phyloP scores from a whole-genome alignment of 2,329 filamentous ascomycete species.

The Penicillium verrucosum region DNA sequence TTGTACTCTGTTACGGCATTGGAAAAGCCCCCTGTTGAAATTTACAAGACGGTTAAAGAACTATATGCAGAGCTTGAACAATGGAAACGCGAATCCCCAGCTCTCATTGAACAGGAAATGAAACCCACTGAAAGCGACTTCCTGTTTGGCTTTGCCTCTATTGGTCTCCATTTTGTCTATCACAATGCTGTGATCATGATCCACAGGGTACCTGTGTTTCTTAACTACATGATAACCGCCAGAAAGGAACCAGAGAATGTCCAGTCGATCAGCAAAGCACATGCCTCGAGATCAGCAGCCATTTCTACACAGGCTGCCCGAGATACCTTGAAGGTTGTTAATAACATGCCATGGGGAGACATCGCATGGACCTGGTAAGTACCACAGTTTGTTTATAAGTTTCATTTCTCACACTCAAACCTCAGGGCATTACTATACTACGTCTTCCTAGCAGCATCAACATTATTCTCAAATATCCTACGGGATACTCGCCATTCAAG shows the following conservation, averaged over 20 bases:
- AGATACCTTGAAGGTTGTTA: conserved; percentile 84
- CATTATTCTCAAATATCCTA: conserved; percentile 86
- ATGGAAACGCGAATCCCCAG: conserved; percentile 86
- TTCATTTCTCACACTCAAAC: not conserved
- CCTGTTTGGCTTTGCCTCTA: conserved; percentile 81
- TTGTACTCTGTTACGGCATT: conserved; percentile 86
- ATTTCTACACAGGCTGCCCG: conserved; percentile 85
- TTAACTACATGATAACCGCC: conserved; percentile 83
- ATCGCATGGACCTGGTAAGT: conserved; percentile 87
- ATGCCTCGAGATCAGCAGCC: conserved; percentile 82
- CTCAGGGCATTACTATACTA: conserved; percentile 82
- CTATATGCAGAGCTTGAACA: conserved; percentile 79
- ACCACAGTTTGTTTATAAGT: not conserved
- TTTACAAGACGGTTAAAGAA: conserved; percentile 86
- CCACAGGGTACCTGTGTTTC: conserved; percentile 91
- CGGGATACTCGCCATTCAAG: conserved; percentile 83
- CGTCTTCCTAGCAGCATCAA: conserved; percentile 86
- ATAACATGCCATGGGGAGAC: conserved; percentile 91
- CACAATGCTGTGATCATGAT: conserved; percentile 96
- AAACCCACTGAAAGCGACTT: conserved; percentile 85
- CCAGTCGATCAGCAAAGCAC: conserved; percentile 69
- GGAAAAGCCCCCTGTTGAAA: conserved; percentile 73
- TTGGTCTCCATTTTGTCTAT: conserved; percentile 88
- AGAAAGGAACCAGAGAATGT: conserved; percentile 39
- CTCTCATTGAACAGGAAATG: conserved; percentile 83